These are phyloP conservation scores for Porphyra umbilicalis DNA, from an alignment of 31 red algal species.

Conservation along the genomic window DNA sequence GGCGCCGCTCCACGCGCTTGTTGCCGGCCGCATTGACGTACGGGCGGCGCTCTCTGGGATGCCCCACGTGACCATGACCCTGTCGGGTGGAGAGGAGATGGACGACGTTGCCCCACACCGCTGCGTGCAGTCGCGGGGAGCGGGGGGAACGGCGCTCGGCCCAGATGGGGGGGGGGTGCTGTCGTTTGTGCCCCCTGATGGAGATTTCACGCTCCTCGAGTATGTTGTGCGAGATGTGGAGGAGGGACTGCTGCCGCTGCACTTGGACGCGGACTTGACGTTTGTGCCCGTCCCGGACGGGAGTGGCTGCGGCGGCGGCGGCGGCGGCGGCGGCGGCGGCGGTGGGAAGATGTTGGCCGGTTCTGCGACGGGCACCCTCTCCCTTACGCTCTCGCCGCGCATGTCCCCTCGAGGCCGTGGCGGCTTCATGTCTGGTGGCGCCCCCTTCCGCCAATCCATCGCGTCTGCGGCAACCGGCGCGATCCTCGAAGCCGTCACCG, in stretches of 20 bases:
- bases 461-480: constrained; percentile 17
- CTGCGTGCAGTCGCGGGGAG: constrained; percentile 30
- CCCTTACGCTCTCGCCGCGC: not conserved
- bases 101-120: constrained; percentile 81
- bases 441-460: not conserved
- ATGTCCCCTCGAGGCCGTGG: not conserved
- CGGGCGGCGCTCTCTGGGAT: constrained; percentile 72
- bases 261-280: not conserved
- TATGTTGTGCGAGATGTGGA: constrained; percentile 58
- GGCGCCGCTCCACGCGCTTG: constrained; percentile 33
- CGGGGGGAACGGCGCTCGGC: not conserved
- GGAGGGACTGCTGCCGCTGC: not conserved
- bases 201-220: constrained; percentile 66
- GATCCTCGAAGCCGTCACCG: constrained; percentile 39
- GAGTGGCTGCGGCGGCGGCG: not conserved
- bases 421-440: not conserved
- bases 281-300: not conserved
- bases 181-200: constrained; percentile 95
- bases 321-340: not conserved
- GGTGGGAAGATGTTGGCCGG: not conserved
- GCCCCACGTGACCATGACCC: constrained; percentile 72
- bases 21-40: constrained; percentile 52
- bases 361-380: not conserved
- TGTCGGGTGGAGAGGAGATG: constrained; percentile 22
- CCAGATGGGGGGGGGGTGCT: constrained; percentile 25